Evolutionary conservation across 2,329 filamentous ascomycete genomes (phyloP).

Genomic region (Exophiala phaeomuriformis): DNA sequence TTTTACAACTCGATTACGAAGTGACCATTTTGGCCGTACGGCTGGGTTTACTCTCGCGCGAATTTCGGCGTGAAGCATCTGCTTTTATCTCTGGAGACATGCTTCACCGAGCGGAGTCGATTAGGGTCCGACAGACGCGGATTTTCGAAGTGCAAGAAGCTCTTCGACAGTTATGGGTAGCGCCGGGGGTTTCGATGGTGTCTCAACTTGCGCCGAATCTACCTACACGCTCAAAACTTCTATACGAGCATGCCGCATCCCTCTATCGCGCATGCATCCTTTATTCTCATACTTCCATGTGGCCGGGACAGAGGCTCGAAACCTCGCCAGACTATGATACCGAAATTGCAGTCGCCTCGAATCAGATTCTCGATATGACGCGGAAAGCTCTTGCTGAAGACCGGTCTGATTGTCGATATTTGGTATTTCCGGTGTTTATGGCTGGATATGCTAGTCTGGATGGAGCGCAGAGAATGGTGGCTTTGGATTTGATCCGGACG

Average conservation of each 20-base stretch:
- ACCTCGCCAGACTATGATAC: constrained; percentile 33
- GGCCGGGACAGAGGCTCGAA: constrained; percentile 41
- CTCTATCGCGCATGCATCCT: constrained; percentile 46
- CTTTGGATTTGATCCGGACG: constrained; percentile 43
- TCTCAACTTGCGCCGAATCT: constrained; percentile 34
- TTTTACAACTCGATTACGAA: constrained; percentile 42
- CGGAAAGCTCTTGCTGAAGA: constrained; percentile 35
- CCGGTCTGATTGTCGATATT: constrained; percentile 39
- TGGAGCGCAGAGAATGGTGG: constrained; percentile 39
- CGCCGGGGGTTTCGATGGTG: constrained; percentile 33
- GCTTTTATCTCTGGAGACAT: constrained; percentile 19
- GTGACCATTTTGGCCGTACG: constrained; percentile 41
- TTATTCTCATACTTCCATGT: constrained; percentile 50
- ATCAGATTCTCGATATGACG: constrained; percentile 42
- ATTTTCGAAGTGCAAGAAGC: constrained; percentile 34
- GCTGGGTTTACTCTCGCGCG: constrained; percentile 39
- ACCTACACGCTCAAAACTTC: constrained; percentile 32
- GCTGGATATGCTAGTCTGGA: constrained; percentile 42
- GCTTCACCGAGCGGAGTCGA: constrained; percentile 25
- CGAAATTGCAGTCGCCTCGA: constrained; percentile 41
- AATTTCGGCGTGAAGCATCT: constrained; percentile 34
- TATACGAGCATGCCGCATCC: constrained; percentile 42
- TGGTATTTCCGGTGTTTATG: constrained; percentile 50
- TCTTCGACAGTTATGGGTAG: constrained; percentile 35
- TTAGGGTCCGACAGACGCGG: constrained; percentile 29